phyloP scores from a whole-genome alignment of 2,329 filamentous ascomycete genomes.

The Tricladium varicosporioides region DNA sequence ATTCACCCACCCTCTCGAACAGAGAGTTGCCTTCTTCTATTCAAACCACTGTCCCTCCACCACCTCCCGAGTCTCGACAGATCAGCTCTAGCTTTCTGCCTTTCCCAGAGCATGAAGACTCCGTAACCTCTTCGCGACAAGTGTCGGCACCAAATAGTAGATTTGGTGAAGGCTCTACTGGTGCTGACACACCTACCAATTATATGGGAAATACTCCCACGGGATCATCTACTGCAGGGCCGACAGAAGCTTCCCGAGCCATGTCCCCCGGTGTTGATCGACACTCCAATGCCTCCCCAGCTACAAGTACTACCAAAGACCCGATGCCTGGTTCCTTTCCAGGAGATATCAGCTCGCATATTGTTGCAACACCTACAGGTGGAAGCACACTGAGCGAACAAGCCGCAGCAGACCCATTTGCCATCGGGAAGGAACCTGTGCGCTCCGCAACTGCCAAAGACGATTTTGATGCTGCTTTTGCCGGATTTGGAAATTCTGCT shows the following conservation, averaged over 20 bases:
- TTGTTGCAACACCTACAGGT: slow-evolving; percentile 47
- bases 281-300: slow-evolving; percentile 30
- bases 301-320: slow-evolving; percentile 34
- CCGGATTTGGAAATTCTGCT: slow-evolving; percentile 58
- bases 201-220: slow-evolving; percentile 33
- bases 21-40: slow-evolving; percentile 52
- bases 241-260: slow-evolving; percentile 25
- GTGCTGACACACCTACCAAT: slow-evolving; percentile 38
- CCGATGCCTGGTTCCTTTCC: slow-evolving; percentile 53
- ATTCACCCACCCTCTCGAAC: slow-evolving; percentile 63
- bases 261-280: slow-evolving; percentile 32
- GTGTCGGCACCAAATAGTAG: slow-evolving; percentile 71
- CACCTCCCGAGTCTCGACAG: slow-evolving; percentile 72
- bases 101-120: slow-evolving; percentile 63
- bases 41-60: slow-evolving; percentile 41
- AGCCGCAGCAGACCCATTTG: slow-evolving; percentile 51
- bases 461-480: slow-evolving; percentile 84
- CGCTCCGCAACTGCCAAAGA: slow-evolving; percentile 58
- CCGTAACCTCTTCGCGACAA: slow-evolving; percentile 73
- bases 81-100: slow-evolving; percentile 75
- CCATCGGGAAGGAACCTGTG: slow-evolving; percentile 48
- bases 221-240: slow-evolving; percentile 30
- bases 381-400: slow-evolving; percentile 46
- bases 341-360: slow-evolving; percentile 43
- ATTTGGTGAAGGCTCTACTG: slow-evolving; percentile 48